Evolutionary conservation across 768 basidiomycete genomes (phyloP).

Genomic region (Gymnopilus junonius): DNA sequence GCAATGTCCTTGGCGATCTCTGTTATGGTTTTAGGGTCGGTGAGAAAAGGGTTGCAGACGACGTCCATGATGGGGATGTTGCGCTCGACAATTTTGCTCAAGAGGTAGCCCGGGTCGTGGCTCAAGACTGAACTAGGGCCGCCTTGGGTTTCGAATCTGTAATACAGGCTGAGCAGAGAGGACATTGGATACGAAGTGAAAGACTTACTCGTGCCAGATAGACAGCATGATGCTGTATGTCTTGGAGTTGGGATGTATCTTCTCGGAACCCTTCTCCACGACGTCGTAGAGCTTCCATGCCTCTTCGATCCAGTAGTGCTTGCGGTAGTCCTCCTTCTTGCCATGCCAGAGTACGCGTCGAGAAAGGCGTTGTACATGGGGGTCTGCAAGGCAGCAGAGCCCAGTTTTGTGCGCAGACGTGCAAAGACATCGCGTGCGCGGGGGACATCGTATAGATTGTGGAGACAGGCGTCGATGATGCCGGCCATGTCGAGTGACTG

Average conservation of each 20-base stretch:
- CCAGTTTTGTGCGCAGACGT: constrained; percentile 47
- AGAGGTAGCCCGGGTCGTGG: constrained; percentile 35
- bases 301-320: constrained; percentile 62
- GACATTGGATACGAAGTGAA: background rate
- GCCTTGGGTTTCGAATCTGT: constrained; percentile 9
- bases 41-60: constrained; percentile 60
- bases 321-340: constrained; percentile 49
- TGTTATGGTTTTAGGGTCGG: constrained; percentile 57
- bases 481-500: constrained; percentile 70
- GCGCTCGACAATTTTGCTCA: constrained; percentile 50
- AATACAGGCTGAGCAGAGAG: background rate
- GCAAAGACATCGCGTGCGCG: constrained; percentile 80
- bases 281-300: constrained; percentile 62
- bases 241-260: constrained; percentile 51
- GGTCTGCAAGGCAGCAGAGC: constrained; percentile 39
- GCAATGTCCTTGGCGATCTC: constrained; percentile 61
- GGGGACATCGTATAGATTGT: constrained; percentile 73
- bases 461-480: constrained; percentile 84
- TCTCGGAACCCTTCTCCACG: constrained; percentile 55
- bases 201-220: constrained; percentile 54
- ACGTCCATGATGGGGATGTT: constrained; percentile 55
- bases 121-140: background rate
- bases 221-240: constrained; percentile 77
- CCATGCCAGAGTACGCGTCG: constrained; percentile 66
- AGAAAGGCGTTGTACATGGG: constrained; percentile 72